Conservation (phyloP, 176 grass and related monocot genomes). For the Lolium multiflorum region DNA sequence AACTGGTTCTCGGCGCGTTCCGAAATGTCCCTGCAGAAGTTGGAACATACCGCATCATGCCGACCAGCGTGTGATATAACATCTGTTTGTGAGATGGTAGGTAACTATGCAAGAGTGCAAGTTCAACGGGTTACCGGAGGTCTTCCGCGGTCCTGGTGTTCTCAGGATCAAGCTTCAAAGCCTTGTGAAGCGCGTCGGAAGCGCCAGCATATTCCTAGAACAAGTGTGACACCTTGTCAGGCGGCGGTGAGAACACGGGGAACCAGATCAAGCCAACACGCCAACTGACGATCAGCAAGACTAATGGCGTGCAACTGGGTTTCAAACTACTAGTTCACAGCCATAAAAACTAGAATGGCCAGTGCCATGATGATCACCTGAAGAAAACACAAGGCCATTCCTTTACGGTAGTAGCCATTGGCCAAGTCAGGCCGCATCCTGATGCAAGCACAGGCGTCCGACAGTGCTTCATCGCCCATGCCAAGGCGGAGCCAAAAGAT, state of each 20-base stretch:
- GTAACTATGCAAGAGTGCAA: not conserved
- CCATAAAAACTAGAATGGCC: not conserved
- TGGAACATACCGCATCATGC: not conserved
- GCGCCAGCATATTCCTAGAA: not conserved
- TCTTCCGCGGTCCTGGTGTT: not conserved
- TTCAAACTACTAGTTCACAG: not conserved
- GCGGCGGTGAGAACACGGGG: not conserved
- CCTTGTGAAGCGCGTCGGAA: not conserved
- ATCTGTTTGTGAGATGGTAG: not conserved
- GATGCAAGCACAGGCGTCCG: slow-evolving; percentile 25
- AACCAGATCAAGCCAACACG: not conserved
- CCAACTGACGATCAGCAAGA: not conserved
- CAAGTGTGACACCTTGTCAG: not conserved
- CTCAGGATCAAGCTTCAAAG: not conserved
- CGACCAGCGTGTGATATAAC: not conserved
- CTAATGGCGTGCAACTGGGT: not conserved
- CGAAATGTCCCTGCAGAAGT: not conserved
- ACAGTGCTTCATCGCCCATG: slow-evolving; percentile 1
- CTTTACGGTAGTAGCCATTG: slow-evolving; percentile 25
- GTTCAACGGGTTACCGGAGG: not conserved
- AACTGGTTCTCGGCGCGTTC: not conserved
- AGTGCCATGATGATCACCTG: slow-evolving; percentile 5
- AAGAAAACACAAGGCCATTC: slow-evolving; percentile 26
- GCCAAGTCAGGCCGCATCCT: slow-evolving; percentile 21
- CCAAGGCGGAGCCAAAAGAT: slow-evolving; percentile 25